These are phyloP conservation scores for Tolypocladium inflatum DNA, from an alignment of 2,329 filamentous ascomycete genomes.

Conservation along the genomic window DNA sequence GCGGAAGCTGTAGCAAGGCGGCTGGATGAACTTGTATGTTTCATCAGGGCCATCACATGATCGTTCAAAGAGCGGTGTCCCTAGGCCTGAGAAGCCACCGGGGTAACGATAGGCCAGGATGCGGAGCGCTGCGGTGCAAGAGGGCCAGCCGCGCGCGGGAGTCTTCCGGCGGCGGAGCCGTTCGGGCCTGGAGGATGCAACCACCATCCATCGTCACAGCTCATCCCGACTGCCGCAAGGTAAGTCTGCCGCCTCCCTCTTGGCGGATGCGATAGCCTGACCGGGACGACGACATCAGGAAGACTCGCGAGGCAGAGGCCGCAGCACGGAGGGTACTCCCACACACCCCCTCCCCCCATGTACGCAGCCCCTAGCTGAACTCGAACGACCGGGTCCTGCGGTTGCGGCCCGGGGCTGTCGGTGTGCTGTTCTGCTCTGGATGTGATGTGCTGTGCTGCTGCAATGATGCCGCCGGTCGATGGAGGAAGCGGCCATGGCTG, in stretches of 20 bases:
- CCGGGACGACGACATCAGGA: not conserved
- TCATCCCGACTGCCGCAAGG: not conserved
- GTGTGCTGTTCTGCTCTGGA: not conserved
- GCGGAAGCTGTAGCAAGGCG: not conserved
- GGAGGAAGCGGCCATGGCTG: not conserved
- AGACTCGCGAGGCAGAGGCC: not conserved
- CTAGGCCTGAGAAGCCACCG: not conserved
- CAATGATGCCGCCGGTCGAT: not conserved
- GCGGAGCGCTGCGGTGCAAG: not conserved
- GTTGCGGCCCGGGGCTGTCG: not conserved
- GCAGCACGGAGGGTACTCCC: not conserved
- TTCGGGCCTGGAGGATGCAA: not conserved
- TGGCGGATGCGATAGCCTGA: not conserved
- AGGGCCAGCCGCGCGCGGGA: not conserved
- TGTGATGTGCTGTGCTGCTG: not conserved
- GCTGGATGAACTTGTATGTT: not conserved
- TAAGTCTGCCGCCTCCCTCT: not conserved
- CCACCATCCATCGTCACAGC: not conserved
- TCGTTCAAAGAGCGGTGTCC: not conserved
- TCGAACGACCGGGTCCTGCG: not conserved
- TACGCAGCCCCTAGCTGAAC: not conserved
- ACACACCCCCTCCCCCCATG: not conserved
- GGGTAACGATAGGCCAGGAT: not conserved
- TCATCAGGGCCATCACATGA: not conserved
- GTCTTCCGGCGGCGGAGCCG: conserved; percentile 1